Base-by-base conservation (phyloP, 1,284 basidiomycete genomes). In the Austroboletus sp. region DNA sequence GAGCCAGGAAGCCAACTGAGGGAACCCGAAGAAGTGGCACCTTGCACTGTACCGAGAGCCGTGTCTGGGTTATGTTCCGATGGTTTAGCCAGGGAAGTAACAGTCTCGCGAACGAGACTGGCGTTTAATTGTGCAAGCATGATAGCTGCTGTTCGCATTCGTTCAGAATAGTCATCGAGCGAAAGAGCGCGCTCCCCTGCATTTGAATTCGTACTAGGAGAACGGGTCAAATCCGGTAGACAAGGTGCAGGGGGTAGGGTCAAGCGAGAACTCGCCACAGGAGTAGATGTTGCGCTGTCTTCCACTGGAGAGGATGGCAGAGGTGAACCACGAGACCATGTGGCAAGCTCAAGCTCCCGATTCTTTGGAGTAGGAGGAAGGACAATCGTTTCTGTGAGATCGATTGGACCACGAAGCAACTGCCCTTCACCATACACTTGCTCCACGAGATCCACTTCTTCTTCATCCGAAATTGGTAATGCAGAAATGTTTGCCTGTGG, bases 91-190 rank as follows among this genome's bases (percentile, higher is more conserved):
- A 71, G 40, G 12, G 72, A 47, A 8, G 66, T 65, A 0, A 65
- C 51, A 19, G 70, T 66, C 49, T 80, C 79, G 42, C 81, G 77
- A 11, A 80, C 71, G 39, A 89, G 73, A 50, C 81, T 93, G 0
- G 90, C 83, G 57, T 94, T 97, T 35, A 99, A 78, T 68, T 99
- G 95, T 1, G 95, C 87, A 17, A 99, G 81, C 95, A 99, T 98
- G 57, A 98, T 85, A 3, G 96, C 95, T 1, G 95, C 95, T 9
- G 93, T 98, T 12, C 91, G 83, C 95, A 98, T 98, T 35, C 95
- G 81, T 58, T 97, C 90, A 0, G 95, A 95, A 63, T 98, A 98
- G 57, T 98, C 95, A 60, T 98, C 94, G 25, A 98, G 71, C 1
- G 84, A 85, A 15, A 80, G 57, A 16, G 53, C 40, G n/a, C 42